Percentiles rank a stretch among this genome's conserved stretches.
Evolutionary conservation across 1,284 basidiomycete species (phyloP).

Genomic region (Hemileccinum hortonii): DNA sequence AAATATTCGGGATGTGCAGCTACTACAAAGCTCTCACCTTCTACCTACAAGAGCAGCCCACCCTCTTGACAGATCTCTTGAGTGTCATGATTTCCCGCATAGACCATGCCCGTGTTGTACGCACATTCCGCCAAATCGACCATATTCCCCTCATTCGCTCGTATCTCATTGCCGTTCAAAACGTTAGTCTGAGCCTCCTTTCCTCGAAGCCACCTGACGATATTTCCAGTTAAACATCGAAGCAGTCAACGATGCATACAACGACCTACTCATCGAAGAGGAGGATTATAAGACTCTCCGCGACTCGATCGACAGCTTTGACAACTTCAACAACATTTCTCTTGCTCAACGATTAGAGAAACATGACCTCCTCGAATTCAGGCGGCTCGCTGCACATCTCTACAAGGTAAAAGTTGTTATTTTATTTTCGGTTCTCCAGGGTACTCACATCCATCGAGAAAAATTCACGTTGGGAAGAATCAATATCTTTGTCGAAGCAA

Average conservation of each 20-base stretch:
- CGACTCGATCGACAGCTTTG: conserved; percentile 95
- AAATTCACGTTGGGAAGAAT: conserved; percentile 93
- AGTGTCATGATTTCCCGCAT: conserved; percentile 91
- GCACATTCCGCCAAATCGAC: conserved; percentile 94
- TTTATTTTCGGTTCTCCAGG: neutral
- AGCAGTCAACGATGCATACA: conserved; percentile 97
- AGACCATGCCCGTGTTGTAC: conserved; percentile 92
- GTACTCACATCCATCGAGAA: conserved; percentile 54
- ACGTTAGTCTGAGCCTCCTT: conserved; percentile 48
- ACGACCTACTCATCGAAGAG: conserved; percentile 96
- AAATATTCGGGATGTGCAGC: conserved; percentile 37
- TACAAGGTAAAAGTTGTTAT: conserved; percentile 68
- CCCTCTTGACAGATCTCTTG: conserved; percentile 89
- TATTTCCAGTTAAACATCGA: conserved; percentile 80
- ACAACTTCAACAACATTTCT: conserved; percentile 93
- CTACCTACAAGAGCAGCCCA: conserved; percentile 93
- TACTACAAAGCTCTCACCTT: conserved; percentile 88
- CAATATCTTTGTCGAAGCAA: conserved; percentile 89
- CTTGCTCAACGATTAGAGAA: conserved; percentile 87
- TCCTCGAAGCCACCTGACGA: conserved; percentile 8
- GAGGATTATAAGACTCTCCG: conserved; percentile 98
- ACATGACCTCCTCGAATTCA: conserved; percentile 94
- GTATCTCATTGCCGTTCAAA: conserved; percentile 96
- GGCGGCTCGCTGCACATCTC: conserved; percentile 89
- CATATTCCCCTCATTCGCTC: conserved; percentile 94